Percentiles rank a stretch among this genome's conserved stretches.
These are phyloP conservation scores for Lipomyces starkeyi DNA, from an alignment of 805 yeast species.

Conservation along the genomic window DNA sequence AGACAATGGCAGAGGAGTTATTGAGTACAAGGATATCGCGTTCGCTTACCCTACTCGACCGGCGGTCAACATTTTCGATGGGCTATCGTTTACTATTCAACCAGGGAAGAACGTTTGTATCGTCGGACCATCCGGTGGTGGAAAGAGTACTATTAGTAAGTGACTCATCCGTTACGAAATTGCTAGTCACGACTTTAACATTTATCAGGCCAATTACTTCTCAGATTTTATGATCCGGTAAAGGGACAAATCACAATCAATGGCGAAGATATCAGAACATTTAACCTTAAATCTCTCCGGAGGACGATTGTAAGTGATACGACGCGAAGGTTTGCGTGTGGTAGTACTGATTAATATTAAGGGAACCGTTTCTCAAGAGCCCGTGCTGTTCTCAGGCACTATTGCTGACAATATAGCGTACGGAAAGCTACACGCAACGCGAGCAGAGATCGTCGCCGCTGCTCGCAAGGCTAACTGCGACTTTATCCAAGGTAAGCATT, in stretches of 20 bases:
- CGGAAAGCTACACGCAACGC: conserved; percentile 65
- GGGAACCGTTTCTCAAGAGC: conserved; percentile 95
- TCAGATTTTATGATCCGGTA: conserved; percentile 83
- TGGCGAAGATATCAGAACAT: conserved; percentile 62
- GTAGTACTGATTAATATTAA: not conserved
- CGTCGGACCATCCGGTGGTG: conserved; percentile 97
- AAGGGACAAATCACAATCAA: conserved; percentile 70
- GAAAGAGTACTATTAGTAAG: conserved; percentile 87
- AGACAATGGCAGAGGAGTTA: conserved; percentile 42
- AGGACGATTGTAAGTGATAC: conserved; percentile 51
- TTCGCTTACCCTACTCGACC: conserved; percentile 88
- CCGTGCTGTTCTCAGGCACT: conserved; percentile 84
- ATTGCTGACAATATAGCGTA: conserved; percentile 82
- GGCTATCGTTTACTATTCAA: conserved; percentile 63
- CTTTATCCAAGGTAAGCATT: conserved; percentile 55
- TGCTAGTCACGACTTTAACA: too few species aligned
- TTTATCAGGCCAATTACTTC: conserved; percentile 51
- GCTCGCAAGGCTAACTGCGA: conserved; percentile 79
- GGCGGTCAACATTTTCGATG: conserved; percentile 66
- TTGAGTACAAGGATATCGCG: conserved; percentile 65
- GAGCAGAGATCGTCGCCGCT: conserved; percentile 61
- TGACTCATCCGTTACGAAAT: not conserved
- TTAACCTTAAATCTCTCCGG: conserved; percentile 76
- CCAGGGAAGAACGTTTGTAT: conserved; percentile 91
- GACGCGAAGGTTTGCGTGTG: too few species aligned